Conservation (phyloP, 768 basidiomycete species). For the Holtermanniella nyarrowii region DNA sequence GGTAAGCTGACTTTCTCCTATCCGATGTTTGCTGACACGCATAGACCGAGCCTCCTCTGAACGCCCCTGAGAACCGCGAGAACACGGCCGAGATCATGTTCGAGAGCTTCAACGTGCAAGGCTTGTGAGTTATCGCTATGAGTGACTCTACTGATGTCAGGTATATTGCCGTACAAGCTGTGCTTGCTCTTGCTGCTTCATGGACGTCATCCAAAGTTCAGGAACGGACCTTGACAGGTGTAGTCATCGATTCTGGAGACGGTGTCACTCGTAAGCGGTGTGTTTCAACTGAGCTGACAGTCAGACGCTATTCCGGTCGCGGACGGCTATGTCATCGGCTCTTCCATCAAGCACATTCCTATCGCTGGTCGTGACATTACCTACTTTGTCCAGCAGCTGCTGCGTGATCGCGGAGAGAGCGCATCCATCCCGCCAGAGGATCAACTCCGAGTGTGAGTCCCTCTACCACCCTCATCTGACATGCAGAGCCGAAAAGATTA, state of each 20-base stretch:
- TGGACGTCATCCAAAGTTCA: constrained; percentile 86
- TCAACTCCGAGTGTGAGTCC: constrained; percentile 58
- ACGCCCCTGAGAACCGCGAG: constrained; percentile 96
- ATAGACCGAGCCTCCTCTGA: constrained; percentile 88
- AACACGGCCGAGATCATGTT: constrained; percentile 99
- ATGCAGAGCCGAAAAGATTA: constrained; percentile 67
- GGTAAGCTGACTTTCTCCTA: constrained; percentile 47
- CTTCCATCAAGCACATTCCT: constrained; percentile 96
- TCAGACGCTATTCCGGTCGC: constrained; percentile 67
- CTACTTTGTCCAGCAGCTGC: constrained; percentile 86
- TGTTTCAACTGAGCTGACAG: background rate
- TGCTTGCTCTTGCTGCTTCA: constrained; percentile 92
- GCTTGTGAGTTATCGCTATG: constrained; percentile 45
- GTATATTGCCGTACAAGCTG: constrained; percentile 97
- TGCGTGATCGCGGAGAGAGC: constrained; percentile 92
- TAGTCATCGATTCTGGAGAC: constrained; percentile 97
- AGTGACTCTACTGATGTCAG: constrained; percentile 5
- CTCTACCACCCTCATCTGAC: background rate
- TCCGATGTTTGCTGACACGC: background rate
- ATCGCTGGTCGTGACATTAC: constrained; percentile 97
- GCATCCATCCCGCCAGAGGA: constrained; percentile 86
- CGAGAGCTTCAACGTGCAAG: constrained; percentile 98
- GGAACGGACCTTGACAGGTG: constrained; percentile 87
- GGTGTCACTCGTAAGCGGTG: constrained; percentile 70
- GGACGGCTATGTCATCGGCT: constrained; percentile 97